phyloP scores from a whole-genome alignment of 2,329 filamentous ascomycete genomes.

The Xylariaceae sp. region DNA sequence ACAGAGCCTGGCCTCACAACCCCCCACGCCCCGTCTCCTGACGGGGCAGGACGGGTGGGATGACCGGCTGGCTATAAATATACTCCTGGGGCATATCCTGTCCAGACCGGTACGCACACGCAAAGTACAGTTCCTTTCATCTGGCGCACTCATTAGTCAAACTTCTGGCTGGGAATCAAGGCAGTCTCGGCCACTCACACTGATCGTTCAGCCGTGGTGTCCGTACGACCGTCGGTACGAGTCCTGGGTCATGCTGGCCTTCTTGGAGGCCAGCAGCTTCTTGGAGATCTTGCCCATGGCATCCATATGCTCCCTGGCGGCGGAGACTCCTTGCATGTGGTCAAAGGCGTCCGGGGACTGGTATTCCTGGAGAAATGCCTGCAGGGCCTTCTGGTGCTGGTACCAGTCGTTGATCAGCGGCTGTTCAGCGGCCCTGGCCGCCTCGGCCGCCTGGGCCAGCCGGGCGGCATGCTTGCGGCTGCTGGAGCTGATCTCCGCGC shows the following conservation, averaged over 20 bases:
- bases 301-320: constrained; percentile 41
- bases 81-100: neutral
- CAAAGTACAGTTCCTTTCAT: too few species aligned
- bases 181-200: constrained; percentile 13
- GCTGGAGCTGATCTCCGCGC: constrained; percentile 30
- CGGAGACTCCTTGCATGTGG: constrained; percentile 45
- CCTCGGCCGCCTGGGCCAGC: constrained; percentile 25
- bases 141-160: neutral
- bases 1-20: too few species aligned
- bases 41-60: too few species aligned
- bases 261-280: constrained; percentile 27
- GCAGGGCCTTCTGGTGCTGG: constrained; percentile 56
- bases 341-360: constrained; percentile 43
- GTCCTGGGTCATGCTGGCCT: constrained; percentile 21
- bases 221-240: constrained; percentile 29
- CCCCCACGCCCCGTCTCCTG: too few species aligned
- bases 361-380: constrained; percentile 47
- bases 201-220: constrained; percentile 29
- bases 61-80: too few species aligned
- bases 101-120: too few species aligned
- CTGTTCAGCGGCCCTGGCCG: constrained; percentile 28
- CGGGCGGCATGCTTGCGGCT: constrained; percentile 45
- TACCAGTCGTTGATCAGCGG: constrained; percentile 48
- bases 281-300: constrained; percentile 46
- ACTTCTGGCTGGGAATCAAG: neutral